Conservation (phyloP, 352 stramenopile species). For the Phytophthora foliorum region DNA sequence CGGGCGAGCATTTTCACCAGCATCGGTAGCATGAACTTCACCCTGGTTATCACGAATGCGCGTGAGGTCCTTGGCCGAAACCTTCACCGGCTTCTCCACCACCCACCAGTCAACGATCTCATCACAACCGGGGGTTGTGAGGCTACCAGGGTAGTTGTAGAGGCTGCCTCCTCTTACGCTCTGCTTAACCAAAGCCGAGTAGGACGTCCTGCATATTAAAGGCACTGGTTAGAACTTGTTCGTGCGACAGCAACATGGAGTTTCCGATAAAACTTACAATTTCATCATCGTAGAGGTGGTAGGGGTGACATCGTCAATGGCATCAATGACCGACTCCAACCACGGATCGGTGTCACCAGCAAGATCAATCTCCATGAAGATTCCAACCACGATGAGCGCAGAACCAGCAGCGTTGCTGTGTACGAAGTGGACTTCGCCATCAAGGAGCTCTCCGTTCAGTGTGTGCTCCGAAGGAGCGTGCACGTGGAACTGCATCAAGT, state of each 20-base stretch:
- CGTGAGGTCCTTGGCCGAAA: conserved; percentile 38
- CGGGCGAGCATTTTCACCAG: conserved; percentile 36
- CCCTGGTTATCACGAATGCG: conserved; percentile 36
- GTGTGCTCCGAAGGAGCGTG: conserved; percentile 63
- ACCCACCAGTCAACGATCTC: conserved; percentile 56
- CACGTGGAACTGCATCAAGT: conserved; percentile 51
- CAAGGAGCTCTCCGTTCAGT: conserved; percentile 43
- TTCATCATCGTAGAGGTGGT: conserved; percentile 16
- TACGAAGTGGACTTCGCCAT: conserved; percentile 63
- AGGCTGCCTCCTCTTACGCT: conserved; percentile 27
- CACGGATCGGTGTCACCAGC: conserved; percentile 37
- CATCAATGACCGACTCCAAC: conserved; percentile 43
- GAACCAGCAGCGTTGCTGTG: conserved; percentile 39
- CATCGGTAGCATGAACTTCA: conserved; percentile 26
- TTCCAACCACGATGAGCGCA: conserved; percentile 47
- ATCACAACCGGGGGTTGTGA: conserved; percentile 44
- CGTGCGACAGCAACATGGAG: neutral
- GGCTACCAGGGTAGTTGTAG: conserved; percentile 51
- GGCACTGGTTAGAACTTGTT: neutral
- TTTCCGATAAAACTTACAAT: conserved; percentile 24
- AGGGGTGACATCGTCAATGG: conserved; percentile 33
- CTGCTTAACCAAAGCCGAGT: conserved; percentile 57
- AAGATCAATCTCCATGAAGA: conserved; percentile 37
- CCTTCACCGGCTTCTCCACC: conserved; percentile 31
- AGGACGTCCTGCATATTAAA: conserved; percentile 28